Percentiles rank a stretch among this genome's conserved stretches.
Conservation (phyloP, 352 stramenopile species). For the Pythium volutum region DNA sequence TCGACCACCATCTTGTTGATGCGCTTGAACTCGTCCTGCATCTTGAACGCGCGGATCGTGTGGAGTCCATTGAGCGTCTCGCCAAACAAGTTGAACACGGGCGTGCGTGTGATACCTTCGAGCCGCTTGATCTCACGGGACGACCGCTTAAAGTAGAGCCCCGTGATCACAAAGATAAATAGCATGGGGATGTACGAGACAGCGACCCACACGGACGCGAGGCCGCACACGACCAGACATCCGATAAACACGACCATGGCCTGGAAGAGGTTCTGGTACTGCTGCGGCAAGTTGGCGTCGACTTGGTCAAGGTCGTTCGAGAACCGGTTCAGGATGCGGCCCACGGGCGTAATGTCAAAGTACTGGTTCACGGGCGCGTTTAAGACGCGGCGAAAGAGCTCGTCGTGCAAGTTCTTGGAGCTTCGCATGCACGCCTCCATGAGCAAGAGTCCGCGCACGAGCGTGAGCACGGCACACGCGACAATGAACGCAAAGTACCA, state of each 20-base stretch:
- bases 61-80: constrained; percentile 91
- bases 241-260: constrained; percentile 15
- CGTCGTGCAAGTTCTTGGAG: constrained; percentile 40
- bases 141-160: constrained; percentile 74
- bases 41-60: constrained; percentile 81
- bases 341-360: constrained; percentile 38
- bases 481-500: constrained; percentile 47
- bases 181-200: constrained; percentile 46
- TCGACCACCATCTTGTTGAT: constrained; percentile 29
- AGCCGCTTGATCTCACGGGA: constrained; percentile 91
- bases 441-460: constrained; percentile 41
- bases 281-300: constrained; percentile 47
- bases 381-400: constrained; percentile 39
- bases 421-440: constrained; percentile 48
- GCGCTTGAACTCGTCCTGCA: constrained; percentile 17
- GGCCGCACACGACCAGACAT: constrained; percentile 36
- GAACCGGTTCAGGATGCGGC: constrained; percentile 33
- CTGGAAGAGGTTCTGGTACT: constrained; percentile 37
- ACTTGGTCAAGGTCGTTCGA: constrained; percentile 45
- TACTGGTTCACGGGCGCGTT: constrained; percentile 30
- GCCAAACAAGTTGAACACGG: constrained; percentile 88
- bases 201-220: background rate
- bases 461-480: constrained; percentile 28
- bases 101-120: constrained; percentile 79
- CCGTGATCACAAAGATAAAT: constrained; percentile 37